These are phyloP conservation scores for Phanerochaete carnosa DNA, from an alignment of 768 basidiomycete genomes.

Conservation along the genomic window DNA sequence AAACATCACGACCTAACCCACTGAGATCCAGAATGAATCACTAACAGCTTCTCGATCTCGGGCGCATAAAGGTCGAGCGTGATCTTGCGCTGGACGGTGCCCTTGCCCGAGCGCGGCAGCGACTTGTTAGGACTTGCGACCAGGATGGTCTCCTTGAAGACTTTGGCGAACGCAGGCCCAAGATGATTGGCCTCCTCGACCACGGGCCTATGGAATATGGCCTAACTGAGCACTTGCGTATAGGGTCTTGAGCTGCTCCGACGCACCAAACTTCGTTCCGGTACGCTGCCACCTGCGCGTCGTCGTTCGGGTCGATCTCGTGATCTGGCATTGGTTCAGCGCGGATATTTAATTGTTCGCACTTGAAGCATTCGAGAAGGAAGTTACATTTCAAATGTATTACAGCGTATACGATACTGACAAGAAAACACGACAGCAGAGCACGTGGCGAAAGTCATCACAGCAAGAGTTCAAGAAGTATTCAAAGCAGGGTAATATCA, in stretches of 20 bases:
- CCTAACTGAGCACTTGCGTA: background rate
- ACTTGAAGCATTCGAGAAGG: no score
- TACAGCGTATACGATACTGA: no score
- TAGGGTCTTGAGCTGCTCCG: background rate
- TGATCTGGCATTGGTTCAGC: conserved; percentile 7
- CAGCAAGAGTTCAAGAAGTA: no score
- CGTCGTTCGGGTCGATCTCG: conserved; percentile 8
- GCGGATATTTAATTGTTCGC: no score
- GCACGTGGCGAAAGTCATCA: no score
- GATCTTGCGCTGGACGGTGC: conserved; percentile 12
- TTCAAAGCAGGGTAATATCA: no score
- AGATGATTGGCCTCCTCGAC: conserved; percentile 21
- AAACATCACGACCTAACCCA: background rate
- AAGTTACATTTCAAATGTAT: no score
- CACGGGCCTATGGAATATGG: conserved; percentile 17
- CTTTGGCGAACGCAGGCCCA: conserved; percentile 25
- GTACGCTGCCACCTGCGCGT: conserved; percentile 3
- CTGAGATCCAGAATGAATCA: background rate
- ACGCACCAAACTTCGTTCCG: conserved; percentile 16
- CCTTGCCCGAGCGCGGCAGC: conserved; percentile 12
- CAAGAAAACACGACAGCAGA: no score
- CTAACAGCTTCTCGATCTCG: conserved; percentile 16
- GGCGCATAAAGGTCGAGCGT: conserved; percentile 7
- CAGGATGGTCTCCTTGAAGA: conserved; percentile 28
- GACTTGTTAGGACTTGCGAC: conserved; percentile 11